Evolutionary conservation across 441 rosid species (phyloP), one percentile per base, ranked within the genome.

Genomic region (Macaranga tanarius): DNA sequence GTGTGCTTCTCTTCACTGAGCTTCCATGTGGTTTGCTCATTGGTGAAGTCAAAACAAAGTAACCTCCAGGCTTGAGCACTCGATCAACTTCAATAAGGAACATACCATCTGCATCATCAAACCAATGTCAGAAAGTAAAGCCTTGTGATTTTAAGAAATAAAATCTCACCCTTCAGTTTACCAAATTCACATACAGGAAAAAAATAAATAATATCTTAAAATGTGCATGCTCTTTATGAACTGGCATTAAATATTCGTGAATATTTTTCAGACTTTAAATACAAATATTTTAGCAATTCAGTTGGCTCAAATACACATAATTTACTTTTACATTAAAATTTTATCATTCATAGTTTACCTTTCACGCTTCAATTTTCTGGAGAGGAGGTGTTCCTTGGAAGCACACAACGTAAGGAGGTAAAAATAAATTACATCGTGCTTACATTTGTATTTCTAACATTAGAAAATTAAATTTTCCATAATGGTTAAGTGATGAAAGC

Each of bases 41-140:
- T 9, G 93, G 95, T 55, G 92, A 87, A 62, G 98, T 93, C 77
- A 91, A 85, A 75, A 90, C 96, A 85, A 95, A 91, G 78, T 90
- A 95, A 55, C 97, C 99, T 59, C 99, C 98, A 7, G 99, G 99
- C 85, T 79, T 92, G 59, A 95, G 90, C 64, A 92, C 77, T 54
- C 99, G 97, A 79, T 94, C 97, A 76, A 88, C 87, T 87, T 94
- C 99, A 75, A 92, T 74, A 54, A 95, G 96, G 62, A 95, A 79
- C 79, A 87, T 81, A 58, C 96, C 99, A 79, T 93, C 99, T 95
- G 89, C 73, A 76, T 73, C 55, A 65, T 28, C 59, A 65, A 75
- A 67, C 51, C 42, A 79, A 31, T 2, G 45, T 81, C 65, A 79
- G 64, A 72, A 73, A 62, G 62, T 44, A 11, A 63, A 56, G 22